A percentile compares a stretch with the other conserved stretches of the same genome.
These are phyloP conservation scores for Ilex paraguariensis DNA, from an alignment of 305 asterid genomes.

Conservation along the genomic window DNA sequence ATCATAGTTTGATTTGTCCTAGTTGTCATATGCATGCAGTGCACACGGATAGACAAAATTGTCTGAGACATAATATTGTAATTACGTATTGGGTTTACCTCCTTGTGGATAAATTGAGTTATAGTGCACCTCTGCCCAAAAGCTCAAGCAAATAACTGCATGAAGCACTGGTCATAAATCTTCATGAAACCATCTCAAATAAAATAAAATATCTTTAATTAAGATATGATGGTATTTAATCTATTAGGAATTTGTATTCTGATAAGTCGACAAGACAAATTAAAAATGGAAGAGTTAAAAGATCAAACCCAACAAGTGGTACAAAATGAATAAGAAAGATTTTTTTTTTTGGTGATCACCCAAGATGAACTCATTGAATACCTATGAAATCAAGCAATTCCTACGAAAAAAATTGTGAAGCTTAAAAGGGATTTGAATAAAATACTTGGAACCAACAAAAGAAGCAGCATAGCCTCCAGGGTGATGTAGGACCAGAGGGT, in stretches of 20 bases:
- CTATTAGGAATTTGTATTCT: too few species aligned
- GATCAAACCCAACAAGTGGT: background rate
- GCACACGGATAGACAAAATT: background rate
- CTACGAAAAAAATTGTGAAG: too few species aligned
- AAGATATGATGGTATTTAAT: too few species aligned
- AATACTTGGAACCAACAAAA: too few species aligned
- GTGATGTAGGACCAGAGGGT: too few species aligned
- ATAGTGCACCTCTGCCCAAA: slow-evolving; percentile 96
- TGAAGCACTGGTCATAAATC: slow-evolving; percentile 7
- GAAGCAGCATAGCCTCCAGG: background rate
- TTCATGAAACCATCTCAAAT: background rate
- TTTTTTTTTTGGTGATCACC: too few species aligned
- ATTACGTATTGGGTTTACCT: slow-evolving; percentile 37
- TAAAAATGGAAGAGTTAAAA: background rate
- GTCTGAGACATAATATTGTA: background rate
- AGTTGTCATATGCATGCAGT: background rate
- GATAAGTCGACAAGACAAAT: background rate
- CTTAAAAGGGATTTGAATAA: too few species aligned
- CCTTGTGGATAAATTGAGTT: slow-evolving; percentile 87
- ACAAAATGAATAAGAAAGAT: too few species aligned
- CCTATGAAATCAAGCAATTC: too few species aligned
- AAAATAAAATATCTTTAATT: too few species aligned
- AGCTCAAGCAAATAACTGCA: slow-evolving; percentile 93
- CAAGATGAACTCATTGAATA: too few species aligned
- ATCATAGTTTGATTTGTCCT: background rate